Percentiles rank a stretch among this genome's conserved stretches.
phyloP scores from a whole-genome alignment of 306 rosid species.

The Carpinus viminea region DNA sequence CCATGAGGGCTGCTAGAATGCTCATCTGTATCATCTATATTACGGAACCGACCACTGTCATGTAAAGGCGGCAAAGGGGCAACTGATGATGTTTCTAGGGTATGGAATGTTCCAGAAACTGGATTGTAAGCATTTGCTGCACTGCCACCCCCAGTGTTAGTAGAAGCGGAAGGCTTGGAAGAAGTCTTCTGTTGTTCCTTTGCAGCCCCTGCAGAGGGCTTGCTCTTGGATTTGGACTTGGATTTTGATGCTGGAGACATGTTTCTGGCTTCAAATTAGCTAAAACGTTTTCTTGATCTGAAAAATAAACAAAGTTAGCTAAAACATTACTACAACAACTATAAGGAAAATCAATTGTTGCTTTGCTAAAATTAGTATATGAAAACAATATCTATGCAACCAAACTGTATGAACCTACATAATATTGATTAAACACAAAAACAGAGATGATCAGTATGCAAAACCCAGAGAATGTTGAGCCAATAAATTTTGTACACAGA shows the following conservation, averaged over 20 bases:
- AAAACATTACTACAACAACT: background rate
- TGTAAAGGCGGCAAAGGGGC: conserved; percentile 46
- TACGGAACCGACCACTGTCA: conserved; percentile 50
- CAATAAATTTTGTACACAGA: background rate
- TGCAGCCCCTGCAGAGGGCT: conserved; percentile 37
- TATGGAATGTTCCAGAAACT: conserved; percentile 66
- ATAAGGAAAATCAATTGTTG: background rate
- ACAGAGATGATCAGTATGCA: background rate
- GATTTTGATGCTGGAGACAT: conserved; percentile 80
- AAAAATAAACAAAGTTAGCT: background rate
- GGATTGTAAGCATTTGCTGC: conserved; percentile 66
- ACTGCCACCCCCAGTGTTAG: conserved; percentile 44
- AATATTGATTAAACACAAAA: background rate
- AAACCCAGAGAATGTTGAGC: background rate
- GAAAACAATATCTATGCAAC: background rate
- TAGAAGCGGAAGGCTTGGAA: conserved; percentile 50
- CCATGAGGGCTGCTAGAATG: conserved; percentile 58
- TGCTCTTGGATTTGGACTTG: conserved; percentile 66
- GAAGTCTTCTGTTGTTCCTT: conserved; percentile 60
- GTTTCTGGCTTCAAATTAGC: conserved; percentile 15
- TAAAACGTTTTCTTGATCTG: background rate
- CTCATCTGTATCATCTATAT: conserved; percentile 67
- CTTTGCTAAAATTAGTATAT: background rate
- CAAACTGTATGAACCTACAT: background rate
- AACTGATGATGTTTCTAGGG: conserved; percentile 49